These are phyloP conservation scores for Dendrocalamus sinicus DNA, from an alignment of 176 grass and related monocot genomes.

Conservation along the genomic window DNA sequence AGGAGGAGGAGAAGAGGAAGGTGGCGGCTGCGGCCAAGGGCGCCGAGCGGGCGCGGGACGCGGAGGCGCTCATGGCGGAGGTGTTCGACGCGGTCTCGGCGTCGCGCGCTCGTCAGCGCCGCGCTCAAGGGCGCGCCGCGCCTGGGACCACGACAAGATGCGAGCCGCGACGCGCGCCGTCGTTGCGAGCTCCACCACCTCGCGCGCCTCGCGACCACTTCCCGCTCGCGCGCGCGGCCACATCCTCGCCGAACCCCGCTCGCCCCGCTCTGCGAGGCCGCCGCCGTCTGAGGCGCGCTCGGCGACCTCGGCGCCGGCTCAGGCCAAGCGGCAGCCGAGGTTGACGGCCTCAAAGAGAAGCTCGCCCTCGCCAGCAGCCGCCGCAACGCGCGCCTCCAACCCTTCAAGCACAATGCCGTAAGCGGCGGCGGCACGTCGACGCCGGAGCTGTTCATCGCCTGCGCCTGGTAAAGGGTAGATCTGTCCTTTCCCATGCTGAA, in stretches of 20 bases:
- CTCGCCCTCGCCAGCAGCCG: slow-evolving; percentile 45
- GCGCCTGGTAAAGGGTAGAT: too few relatives aligned
- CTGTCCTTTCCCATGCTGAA: too few relatives aligned
- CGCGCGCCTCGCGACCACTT: slow-evolving; percentile 75
- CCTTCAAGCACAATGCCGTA: slow-evolving; percentile 37
- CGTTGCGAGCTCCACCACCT: slow-evolving; percentile 87
- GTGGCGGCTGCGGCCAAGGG: too few relatives aligned
- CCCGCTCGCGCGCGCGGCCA: slow-evolving; percentile 57
- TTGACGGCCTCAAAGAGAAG: slow-evolving; percentile 72
- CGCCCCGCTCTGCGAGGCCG: slow-evolving; percentile 67
- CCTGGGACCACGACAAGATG: slow-evolving; percentile 87
- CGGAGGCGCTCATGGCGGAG: too few relatives aligned
- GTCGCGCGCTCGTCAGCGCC: too few relatives aligned
- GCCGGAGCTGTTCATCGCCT: slow-evolving; percentile 68
- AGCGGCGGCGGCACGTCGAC: slow-evolving; percentile 43
- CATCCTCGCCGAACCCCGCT: slow-evolving; percentile 19
- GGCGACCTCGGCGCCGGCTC: slow-evolving; percentile 79
- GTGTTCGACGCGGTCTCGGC: too few relatives aligned
- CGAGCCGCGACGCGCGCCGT: slow-evolving; percentile 67
- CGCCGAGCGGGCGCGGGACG: too few relatives aligned
- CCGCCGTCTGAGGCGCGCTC: slow-evolving; percentile 87
- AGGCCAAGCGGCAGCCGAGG: slow-evolving; percentile 82
- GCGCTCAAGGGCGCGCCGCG: slow-evolving; percentile 78
- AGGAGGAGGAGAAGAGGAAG: too few relatives aligned
- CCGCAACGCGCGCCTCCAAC: slow-evolving; percentile 50